A percentile compares a stretch with the other conserved stretches of the same genome.
These are phyloP conservation scores for Nitzschia sp. DNA, from an alignment of 108 stramenopile species.

Conservation along the genomic window DNA sequence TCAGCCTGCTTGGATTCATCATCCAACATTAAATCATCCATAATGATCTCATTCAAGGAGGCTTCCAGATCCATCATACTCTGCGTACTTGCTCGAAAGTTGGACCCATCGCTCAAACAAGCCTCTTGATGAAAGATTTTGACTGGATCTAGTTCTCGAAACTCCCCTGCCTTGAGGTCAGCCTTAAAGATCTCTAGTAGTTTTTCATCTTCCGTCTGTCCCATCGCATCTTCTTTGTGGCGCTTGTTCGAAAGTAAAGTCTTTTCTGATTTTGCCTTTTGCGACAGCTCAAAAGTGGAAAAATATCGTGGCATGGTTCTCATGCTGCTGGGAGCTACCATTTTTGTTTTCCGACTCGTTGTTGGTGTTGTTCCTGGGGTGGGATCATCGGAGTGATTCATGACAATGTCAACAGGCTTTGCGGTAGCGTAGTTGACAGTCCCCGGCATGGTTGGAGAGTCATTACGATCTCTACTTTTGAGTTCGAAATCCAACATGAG, in stretches of 20 bases:
- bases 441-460: too few species aligned
- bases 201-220: neutral
- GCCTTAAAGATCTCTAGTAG: neutral
- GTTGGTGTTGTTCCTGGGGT: too few species aligned
- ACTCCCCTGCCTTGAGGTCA: neutral
- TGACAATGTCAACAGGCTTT: too few species aligned
- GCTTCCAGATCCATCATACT: neutral
- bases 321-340: neutral
- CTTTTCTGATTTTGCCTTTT: neutral
- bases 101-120: neutral
- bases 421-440: too few species aligned
- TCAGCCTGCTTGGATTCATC: neutral
- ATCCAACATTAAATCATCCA: neutral
- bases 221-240: neutral
- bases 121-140: neutral
- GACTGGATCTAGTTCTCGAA: neutral
- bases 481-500: too few species aligned
- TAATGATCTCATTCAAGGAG: neutral
- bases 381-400: too few species aligned
- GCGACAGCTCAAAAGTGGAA: neutral
- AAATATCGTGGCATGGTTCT: neutral
- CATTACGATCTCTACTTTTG: too few species aligned
- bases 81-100: neutral
- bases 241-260: neutral
- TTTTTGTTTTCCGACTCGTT: too few species aligned